Evolutionary conservation across 1,284 basidiomycete genomes (phyloP).

Genomic region (Rhodotorula mucilaginosa): DNA sequence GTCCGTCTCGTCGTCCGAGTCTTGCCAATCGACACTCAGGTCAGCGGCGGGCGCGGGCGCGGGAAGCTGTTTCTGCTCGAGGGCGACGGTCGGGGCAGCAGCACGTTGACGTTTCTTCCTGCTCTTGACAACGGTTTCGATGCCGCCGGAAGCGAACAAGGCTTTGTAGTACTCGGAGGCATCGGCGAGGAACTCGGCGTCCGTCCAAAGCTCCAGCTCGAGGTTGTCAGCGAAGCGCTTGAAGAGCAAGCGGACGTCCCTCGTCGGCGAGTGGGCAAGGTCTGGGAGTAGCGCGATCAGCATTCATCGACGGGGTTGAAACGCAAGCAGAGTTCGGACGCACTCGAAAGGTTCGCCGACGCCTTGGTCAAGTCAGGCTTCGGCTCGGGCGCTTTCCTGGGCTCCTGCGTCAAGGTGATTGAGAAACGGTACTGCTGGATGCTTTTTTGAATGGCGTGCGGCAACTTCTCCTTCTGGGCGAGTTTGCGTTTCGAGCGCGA

Average conservation of each 20-base stretch:
- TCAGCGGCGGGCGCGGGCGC: background rate
- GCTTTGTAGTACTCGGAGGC: slow-evolving; percentile 47
- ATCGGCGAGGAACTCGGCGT: slow-evolving; percentile 46
- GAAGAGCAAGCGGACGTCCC: slow-evolving; percentile 8
- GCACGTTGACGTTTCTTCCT: background rate
- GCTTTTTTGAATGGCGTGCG: no score
- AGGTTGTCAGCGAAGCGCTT: background rate
- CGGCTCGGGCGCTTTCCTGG: no score
- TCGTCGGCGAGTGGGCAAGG: no score
- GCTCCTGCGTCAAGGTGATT: no score
- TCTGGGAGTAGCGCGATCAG: no score
- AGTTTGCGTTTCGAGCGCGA: no score
- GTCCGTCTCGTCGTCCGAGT: background rate
- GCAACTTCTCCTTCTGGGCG: no score
- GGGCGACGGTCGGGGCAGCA: background rate
- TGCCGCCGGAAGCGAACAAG: slow-evolving; percentile 21
- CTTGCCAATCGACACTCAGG: background rate
- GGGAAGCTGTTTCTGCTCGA: background rate
- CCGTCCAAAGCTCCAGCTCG: slow-evolving; percentile 10
- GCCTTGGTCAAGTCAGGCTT: no score
- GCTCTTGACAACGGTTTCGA: background rate
- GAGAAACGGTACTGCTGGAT: no score
- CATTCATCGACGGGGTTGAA: no score
- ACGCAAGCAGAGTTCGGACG: no score
- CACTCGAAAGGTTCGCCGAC: no score